These are phyloP conservation scores for Trypanosoma conorhini DNA, from an alignment of 208 protist species.

Conservation along the genomic window DNA sequence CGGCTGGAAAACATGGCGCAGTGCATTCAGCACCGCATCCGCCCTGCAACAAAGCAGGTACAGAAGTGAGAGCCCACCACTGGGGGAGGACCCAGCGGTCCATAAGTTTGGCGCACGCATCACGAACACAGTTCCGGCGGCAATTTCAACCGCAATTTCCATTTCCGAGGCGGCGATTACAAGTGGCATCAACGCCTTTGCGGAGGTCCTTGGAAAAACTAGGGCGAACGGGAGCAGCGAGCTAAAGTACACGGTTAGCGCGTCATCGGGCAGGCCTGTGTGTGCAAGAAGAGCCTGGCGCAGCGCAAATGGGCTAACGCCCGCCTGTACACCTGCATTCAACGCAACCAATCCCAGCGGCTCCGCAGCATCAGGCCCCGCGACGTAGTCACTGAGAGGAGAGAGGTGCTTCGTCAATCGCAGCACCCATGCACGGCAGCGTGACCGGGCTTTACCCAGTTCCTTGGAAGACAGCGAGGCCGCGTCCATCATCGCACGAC, in stretches of 20 bases:
- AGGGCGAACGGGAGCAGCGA: conserved; percentile 32
- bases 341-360: conserved; percentile 49
- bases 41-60: conserved; percentile 26
- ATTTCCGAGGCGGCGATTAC: neutral
- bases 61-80: conserved; percentile 16
- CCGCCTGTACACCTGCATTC: conserved; percentile 59
- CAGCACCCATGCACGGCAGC: conserved; percentile 28
- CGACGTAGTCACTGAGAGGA: conserved; percentile 11
- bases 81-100: conserved; percentile 13
- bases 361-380: neutral
- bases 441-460: conserved; percentile 20
- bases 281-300: conserved; percentile 28
- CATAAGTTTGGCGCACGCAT: conserved; percentile 23
- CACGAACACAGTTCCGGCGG: conserved; percentile 5
- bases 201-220: neutral
- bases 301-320: conserved; percentile 45
- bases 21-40: conserved; percentile 11
- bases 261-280: conserved; percentile 20
- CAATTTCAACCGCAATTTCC: neutral
- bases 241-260: conserved; percentile 22
- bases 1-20: conserved; percentile 31
- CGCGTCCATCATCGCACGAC: neutral
- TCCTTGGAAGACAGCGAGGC: conserved; percentile 3
- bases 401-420: conserved; percentile 19
- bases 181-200: conserved; percentile 4